Conservation (phyloP, 2,329 filamentous ascomycete species). For the Aspergillus japonicus region DNA sequence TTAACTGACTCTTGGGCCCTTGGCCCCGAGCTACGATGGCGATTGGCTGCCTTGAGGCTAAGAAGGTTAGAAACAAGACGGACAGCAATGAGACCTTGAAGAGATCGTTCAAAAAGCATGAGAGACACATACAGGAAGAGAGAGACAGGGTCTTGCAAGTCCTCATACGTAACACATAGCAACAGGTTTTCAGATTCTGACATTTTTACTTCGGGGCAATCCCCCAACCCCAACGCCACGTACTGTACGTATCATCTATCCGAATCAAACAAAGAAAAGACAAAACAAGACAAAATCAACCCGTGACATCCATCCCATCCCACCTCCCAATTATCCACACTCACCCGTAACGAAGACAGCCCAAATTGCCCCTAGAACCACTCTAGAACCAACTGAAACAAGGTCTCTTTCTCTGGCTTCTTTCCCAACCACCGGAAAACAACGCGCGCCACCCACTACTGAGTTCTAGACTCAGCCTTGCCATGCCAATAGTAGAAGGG, state of each 20-base stretch:
- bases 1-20: conserved; percentile 9
- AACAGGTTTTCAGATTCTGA: too few relatives aligned
- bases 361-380: neutral
- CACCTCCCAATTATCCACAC: too few relatives aligned
- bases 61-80: neutral
- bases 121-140: neutral
- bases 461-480: conserved; percentile 15
- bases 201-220: neutral
- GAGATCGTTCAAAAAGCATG: neutral
- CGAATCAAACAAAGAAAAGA: too few relatives aligned
- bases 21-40: neutral
- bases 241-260: neutral
- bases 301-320: too few relatives aligned
- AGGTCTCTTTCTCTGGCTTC: neutral
- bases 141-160: neutral
- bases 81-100: neutral
- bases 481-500: neutral
- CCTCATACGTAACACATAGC: too few relatives aligned
- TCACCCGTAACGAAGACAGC: too few relatives aligned
- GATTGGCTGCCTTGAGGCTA: neutral
- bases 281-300: too few relatives aligned
- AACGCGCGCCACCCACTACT: neutral
- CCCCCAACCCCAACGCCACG: neutral
- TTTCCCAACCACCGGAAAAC: neutral
- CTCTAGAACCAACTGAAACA: neutral